phyloP scores from a whole-genome alignment of 2,329 filamentous ascomycete genomes.

The Dactylellina sp. region DNA sequence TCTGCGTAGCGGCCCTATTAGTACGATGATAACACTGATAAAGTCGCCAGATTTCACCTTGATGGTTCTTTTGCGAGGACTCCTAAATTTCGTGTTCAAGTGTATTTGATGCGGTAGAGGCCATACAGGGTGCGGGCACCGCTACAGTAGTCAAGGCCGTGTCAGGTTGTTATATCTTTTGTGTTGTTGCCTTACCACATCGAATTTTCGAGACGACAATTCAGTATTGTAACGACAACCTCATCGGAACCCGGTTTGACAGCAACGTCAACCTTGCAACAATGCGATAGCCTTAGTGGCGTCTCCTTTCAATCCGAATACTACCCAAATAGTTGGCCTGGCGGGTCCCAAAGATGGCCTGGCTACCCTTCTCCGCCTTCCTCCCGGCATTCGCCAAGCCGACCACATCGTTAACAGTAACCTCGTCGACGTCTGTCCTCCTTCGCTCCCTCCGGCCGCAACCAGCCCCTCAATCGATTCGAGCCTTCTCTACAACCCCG shows the following conservation, averaged over 20 bases:
- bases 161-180: constrained; percentile 30
- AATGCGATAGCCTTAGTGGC: constrained; percentile 49
- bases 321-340: constrained; percentile 15
- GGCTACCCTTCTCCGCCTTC: constrained; percentile 43
- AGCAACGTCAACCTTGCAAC: constrained; percentile 45
- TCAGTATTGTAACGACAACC: no score
- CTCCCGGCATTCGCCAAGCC: constrained; percentile 51
- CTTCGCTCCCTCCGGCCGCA: constrained; percentile 33
- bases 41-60: no score
- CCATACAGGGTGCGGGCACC: no score
- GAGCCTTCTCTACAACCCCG: constrained; percentile 53
- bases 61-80: no score
- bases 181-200: constrained; percentile 41
- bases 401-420: constrained; percentile 25
- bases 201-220: constrained; percentile 19
- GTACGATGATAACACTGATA: no score
- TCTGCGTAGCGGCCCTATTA: no score
- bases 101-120: no score
- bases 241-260: constrained; percentile 7
- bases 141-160: no score
- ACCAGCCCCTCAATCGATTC: constrained; percentile 28
- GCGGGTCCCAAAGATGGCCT: constrained; percentile 38
- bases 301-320: not conserved
- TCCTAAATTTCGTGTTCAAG: no score
- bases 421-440: constrained; percentile 36